A percentile compares a stretch with the other conserved stretches of the same genome.
phyloP scores from a whole-genome alignment of 129 eudicot genomes.

The Flaveria robusta region DNA sequence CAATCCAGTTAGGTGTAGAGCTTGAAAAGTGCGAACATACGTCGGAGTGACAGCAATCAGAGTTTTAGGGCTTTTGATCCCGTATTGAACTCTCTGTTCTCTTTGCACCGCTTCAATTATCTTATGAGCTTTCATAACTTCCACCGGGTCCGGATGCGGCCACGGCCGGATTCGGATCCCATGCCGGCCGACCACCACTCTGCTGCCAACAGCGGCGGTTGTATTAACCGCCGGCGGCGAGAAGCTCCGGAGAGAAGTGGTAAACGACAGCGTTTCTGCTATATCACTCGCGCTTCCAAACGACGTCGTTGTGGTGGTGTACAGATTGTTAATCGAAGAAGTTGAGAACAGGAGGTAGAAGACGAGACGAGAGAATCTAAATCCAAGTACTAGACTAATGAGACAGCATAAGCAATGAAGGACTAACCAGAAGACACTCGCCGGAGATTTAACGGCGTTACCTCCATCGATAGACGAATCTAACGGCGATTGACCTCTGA shows the following conservation, averaged over 20 bases:
- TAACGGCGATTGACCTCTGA: constrained; percentile 52
- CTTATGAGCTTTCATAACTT: constrained; percentile 86
- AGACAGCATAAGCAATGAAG: constrained; percentile 83
- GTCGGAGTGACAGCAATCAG: constrained; percentile 86
- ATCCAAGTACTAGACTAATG: constrained; percentile 85
- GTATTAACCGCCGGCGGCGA: constrained; percentile 30
- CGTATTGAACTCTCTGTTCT: constrained; percentile 83
- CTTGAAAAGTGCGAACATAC: constrained; percentile 91
- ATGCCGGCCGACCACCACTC: constrained; percentile 96
- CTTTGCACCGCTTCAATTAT: constrained; percentile 82
- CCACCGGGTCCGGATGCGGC: constrained; percentile 94
- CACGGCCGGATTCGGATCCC: constrained; percentile 92
- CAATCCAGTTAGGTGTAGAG: constrained; percentile 81
- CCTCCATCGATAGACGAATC: constrained; percentile 56
- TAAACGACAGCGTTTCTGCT: constrained; percentile 39
- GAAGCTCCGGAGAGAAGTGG: constrained; percentile 29
- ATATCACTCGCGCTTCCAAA: constrained; percentile 37
- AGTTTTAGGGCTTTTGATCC: constrained; percentile 69
- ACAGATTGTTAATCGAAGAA: constrained; percentile 39
- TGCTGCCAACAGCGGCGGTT: constrained; percentile 34
- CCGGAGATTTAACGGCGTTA: constrained; percentile 57
- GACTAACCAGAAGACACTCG: constrained; percentile 65
- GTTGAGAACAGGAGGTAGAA: constrained; percentile 68
- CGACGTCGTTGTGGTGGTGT: constrained; percentile 42
- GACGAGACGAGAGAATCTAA: constrained; percentile 80